Conservation (phyloP, 2,329 filamentous ascomycete genomes). For the Diplodia seriata region DNA sequence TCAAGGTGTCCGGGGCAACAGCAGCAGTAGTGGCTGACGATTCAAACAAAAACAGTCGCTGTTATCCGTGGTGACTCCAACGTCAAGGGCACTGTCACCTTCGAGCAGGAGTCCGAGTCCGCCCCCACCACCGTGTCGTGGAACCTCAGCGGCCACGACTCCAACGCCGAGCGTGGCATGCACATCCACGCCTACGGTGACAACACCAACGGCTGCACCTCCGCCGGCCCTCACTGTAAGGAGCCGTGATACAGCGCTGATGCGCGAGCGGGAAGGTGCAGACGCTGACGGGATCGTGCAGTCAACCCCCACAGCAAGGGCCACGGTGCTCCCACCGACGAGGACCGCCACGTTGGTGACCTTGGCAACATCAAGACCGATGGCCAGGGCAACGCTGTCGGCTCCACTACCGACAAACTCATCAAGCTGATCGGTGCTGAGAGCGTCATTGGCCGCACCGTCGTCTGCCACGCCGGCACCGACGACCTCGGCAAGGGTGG, state of each 20-base stretch:
- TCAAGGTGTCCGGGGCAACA: slow-evolving; percentile 25
- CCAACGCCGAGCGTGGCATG: slow-evolving; percentile 96
- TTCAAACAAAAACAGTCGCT: slow-evolving; percentile 68
- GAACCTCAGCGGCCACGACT: slow-evolving; percentile 89
- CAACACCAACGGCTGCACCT: slow-evolving; percentile 99
- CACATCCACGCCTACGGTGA: slow-evolving; percentile 99
- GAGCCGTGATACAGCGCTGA: slow-evolving; percentile 35
- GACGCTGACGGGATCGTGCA: slow-evolving; percentile 48
- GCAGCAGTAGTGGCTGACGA: slow-evolving; percentile 26
- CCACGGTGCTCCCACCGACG: slow-evolving; percentile 86
- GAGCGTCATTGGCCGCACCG: slow-evolving; percentile 94
- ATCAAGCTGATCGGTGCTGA: slow-evolving; percentile 96
- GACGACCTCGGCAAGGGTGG: slow-evolving; percentile 95
- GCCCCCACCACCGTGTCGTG: slow-evolving; percentile 85
- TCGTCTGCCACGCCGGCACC: slow-evolving; percentile 93
- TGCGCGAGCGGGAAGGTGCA: slow-evolving; percentile 9
- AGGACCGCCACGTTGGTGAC: slow-evolving; percentile 92
- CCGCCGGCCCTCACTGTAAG: slow-evolving; percentile 95
- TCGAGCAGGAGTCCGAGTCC: slow-evolving; percentile 88
- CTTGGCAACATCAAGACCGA: slow-evolving; percentile 98
- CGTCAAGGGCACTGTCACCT: slow-evolving; percentile 89
- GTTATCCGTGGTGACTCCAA: slow-evolving; percentile 98
- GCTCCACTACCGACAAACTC: slow-evolving; percentile 77
- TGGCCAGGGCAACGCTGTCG: slow-evolving; percentile 86
- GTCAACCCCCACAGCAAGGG: slow-evolving; percentile 95